Percentiles rank a stretch among this genome's conserved stretches.
Conservation (phyloP, 1,139 yeast genomes). For the Yamadazyma siamensis region DNA sequence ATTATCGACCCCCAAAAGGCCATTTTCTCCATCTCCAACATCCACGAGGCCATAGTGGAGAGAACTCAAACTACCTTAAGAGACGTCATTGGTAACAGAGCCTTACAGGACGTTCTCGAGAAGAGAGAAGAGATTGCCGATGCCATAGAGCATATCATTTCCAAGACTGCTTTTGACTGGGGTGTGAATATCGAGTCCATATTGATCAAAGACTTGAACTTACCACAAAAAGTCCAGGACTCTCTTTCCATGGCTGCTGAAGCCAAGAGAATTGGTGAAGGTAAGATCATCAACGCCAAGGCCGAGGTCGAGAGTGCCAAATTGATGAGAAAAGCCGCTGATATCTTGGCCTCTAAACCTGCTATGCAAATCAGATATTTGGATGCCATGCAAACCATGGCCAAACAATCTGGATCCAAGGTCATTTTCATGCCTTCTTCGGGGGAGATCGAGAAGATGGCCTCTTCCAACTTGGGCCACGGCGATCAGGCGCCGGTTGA, state of each 20-base stretch:
- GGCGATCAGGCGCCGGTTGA: too few species aligned
- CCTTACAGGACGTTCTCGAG: slow-evolving; percentile 71
- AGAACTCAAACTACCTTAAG: slow-evolving; percentile 74
- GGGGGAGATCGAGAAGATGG: slow-evolving; percentile 39
- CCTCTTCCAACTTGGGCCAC: slow-evolving; percentile 18
- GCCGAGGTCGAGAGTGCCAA: slow-evolving; percentile 78
- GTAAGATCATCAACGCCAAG: slow-evolving; percentile 71
- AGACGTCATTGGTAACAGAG: slow-evolving; percentile 68
- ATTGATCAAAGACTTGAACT: slow-evolving; percentile 62
- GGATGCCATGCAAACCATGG: slow-evolving; percentile 80
- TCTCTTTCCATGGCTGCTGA: slow-evolving; percentile 75
- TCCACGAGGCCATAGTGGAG: slow-evolving; percentile 60
- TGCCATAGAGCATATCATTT: slow-evolving; percentile 58
- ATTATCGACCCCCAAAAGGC: slow-evolving; percentile 71
- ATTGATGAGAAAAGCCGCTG: slow-evolving; percentile 77
- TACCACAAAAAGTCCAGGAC: slow-evolving; percentile 56
- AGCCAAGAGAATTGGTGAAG: slow-evolving; percentile 74
- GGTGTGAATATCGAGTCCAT: slow-evolving; percentile 71
- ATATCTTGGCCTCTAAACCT: slow-evolving; percentile 69
- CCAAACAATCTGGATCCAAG: slow-evolving; percentile 56
- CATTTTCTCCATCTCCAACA: slow-evolving; percentile 53
- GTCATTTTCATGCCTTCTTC: slow-evolving; percentile 73
- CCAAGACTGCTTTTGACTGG: slow-evolving; percentile 67
- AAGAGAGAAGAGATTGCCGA: slow-evolving; percentile 72
- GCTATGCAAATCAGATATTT: slow-evolving; percentile 80